Evolutionary conservation across 2,329 filamentous ascomycete genomes (phyloP).

Genomic region (Aspergillus sp.): DNA sequence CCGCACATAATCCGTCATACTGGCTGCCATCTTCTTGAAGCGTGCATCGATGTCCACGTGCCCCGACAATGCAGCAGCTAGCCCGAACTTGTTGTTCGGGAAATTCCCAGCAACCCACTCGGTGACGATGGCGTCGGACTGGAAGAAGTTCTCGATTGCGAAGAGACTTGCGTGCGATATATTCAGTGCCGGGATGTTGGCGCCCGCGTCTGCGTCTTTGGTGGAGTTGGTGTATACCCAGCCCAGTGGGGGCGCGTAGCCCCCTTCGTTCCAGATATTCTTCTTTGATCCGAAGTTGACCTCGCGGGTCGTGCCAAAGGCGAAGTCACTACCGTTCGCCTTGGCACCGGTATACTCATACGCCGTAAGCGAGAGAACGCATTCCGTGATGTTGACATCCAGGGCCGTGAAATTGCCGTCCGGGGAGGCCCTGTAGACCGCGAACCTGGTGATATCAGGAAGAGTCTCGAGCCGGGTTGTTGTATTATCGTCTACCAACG

Average conservation of each 20-base stretch:
- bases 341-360: conserved; percentile 11
- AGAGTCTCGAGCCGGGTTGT: not conserved
- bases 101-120: too few species aligned
- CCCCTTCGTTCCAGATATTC: conserved; percentile 7
- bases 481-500: not conserved
- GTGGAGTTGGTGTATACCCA: too few species aligned
- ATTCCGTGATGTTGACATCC: conserved; percentile 15
- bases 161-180: too few species aligned
- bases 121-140: too few species aligned
- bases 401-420: conserved; percentile 1
- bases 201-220: too few species aligned
- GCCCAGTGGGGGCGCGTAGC: too few species aligned
- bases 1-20: conserved; percentile 16
- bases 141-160: too few species aligned
- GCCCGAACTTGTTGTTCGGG: too few species aligned
- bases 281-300: conserved; percentile 10
- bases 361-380: conserved; percentile 13
- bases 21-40: conserved; percentile 14
- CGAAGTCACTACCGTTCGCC: conserved; percentile 14
- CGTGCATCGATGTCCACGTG: conserved; percentile 10
- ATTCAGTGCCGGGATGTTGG: too few species aligned
- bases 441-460: conserved; percentile 16
- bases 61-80: not conserved
- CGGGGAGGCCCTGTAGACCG: conserved; percentile 11
- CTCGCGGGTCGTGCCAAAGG: conserved; percentile 7